phyloP scores from a whole-genome alignment of 805 yeast species.

The Saccharomyces paradoxus region DNA sequence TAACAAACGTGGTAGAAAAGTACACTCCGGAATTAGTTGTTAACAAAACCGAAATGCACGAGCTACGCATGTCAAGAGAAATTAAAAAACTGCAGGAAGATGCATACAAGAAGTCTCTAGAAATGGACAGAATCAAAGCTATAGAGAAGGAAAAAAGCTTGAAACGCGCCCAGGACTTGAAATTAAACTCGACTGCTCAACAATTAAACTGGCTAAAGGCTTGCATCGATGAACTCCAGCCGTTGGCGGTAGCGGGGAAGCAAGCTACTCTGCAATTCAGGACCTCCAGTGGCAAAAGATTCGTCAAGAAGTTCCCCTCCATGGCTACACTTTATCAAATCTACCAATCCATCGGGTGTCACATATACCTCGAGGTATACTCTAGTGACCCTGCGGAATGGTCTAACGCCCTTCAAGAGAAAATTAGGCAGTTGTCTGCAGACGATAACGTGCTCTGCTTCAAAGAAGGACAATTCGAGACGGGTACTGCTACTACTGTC shows the following conservation, averaged over 20 bases:
- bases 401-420: constrained; percentile 43
- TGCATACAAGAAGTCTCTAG: constrained; percentile 55
- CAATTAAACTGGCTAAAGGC: constrained; percentile 19
- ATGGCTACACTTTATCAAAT: constrained; percentile 16
- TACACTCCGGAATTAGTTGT: constrained; percentile 54
- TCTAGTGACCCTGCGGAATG: constrained; percentile 72
- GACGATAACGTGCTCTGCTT: constrained; percentile 18
- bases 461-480: constrained; percentile 6
- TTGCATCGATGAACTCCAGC: constrained; percentile 9
- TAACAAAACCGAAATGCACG: constrained; percentile 54
- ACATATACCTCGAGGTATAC: constrained; percentile 25
- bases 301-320: constrained; percentile 19
- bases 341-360: constrained; percentile 21
- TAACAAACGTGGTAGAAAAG: constrained; percentile 39
- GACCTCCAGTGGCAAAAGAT: constrained; percentile 25
- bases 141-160: constrained; percentile 42
- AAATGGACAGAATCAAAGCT: constrained; percentile 36
- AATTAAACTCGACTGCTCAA: constrained; percentile 11
- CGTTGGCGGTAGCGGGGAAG: constrained; percentile 2
- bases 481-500: neutral
- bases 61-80: constrained; percentile 48
- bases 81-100: constrained; percentile 57
- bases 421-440: constrained; percentile 10
- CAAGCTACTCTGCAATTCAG: constrained; percentile 27
- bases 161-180: constrained; percentile 14